Evolutionary conservation across 1,284 basidiomycete genomes (phyloP), one percentile per base, ranked within the genome.

Genomic region (Hemileia vastatrix): DNA sequence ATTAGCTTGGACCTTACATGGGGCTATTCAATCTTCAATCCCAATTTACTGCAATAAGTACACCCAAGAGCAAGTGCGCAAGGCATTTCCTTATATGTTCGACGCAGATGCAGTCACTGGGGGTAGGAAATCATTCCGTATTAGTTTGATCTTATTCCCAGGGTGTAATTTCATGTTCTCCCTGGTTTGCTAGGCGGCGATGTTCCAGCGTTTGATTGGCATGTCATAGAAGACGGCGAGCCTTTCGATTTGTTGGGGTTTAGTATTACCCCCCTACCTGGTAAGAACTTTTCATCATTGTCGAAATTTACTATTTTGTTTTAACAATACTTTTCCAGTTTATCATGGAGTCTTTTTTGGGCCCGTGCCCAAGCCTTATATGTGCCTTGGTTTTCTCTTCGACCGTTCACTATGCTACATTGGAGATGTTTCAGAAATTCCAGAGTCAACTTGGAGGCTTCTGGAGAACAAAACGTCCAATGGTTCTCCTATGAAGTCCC

Each of bases 151-250:
- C 18, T 48, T 24, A 21, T 19, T 66, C 44, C 5, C 6, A 43
- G n/a, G 15, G 6, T 2, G 13, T 21, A 18, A 11, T 45, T 36
- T 13, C 1, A 31, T 3, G 3, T 44, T 8, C 2, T 18, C 15
- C 50, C 21, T 3, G 23, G 15, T 1, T 18, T 11, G 11, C 13
- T 40, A 62, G 59, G 59, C 36, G 59, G 59, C 1, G 59, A 88
- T 86, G 83, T 88, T 24, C 86, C 86, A 3, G 82, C 84, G 65
- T 87, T 88, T 72, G 81, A 81, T 68, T 90, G 86, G 85, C 87
- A 88, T 68, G 83, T 87, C 57, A 83, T 89, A 67, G 79, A 82
- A 48, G 82, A 86, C 63, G 79, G 79, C 47, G 77, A 81, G 24
- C 79, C 83, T 1, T 86, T 88, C 67, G 80, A 85, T 61, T 80